These are phyloP conservation scores for Stephanodiscus minutulus DNA, from an alignment of 108 stramenopile species.

Conservation along the genomic window DNA sequence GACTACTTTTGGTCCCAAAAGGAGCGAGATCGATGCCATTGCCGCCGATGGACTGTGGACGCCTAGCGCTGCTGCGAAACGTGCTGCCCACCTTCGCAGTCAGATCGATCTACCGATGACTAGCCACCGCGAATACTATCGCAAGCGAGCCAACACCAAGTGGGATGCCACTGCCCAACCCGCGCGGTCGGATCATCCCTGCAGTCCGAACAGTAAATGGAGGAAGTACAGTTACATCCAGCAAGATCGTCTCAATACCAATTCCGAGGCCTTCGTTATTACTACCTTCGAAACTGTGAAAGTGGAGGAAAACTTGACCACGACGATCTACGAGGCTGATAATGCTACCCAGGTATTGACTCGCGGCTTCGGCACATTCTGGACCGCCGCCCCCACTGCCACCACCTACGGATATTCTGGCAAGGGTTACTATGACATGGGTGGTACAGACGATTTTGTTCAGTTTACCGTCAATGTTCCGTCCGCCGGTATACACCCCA, in stretches of 20 bases:
- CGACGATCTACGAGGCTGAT: constrained; percentile 40
- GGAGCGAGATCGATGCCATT: constrained; percentile 34
- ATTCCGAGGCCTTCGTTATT: neutral
- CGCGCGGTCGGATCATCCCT: constrained; percentile 51
- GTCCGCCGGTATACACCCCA: constrained; percentile 17
- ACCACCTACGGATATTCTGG: constrained; percentile 26
- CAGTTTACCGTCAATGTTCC: constrained; percentile 24
- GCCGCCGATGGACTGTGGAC: constrained; percentile 30
- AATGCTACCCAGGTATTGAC: constrained; percentile 10
- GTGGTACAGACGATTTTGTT: constrained; percentile 24
- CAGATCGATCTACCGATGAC: constrained; percentile 42
- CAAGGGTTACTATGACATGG: constrained; percentile 34
- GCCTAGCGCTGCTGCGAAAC: neutral
- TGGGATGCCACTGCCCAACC: constrained; percentile 34
- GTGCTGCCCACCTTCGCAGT: constrained; percentile 20
- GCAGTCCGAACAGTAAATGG: constrained; percentile 40
- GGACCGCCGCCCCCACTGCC: constrained; percentile 13
- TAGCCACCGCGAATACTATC: constrained; percentile 54
- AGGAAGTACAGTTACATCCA: constrained; percentile 40
- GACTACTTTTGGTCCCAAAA: constrained; percentile 59
- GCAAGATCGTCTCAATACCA: constrained; percentile 35
- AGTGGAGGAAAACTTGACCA: constrained; percentile 18
- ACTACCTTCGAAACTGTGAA: constrained; percentile 46
- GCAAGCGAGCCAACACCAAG: constrained; percentile 40
- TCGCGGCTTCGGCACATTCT: neutral